Evolutionary conservation across 2,329 filamentous ascomycete genomes (phyloP).

Genomic region (Neonectria ditissima): DNA sequence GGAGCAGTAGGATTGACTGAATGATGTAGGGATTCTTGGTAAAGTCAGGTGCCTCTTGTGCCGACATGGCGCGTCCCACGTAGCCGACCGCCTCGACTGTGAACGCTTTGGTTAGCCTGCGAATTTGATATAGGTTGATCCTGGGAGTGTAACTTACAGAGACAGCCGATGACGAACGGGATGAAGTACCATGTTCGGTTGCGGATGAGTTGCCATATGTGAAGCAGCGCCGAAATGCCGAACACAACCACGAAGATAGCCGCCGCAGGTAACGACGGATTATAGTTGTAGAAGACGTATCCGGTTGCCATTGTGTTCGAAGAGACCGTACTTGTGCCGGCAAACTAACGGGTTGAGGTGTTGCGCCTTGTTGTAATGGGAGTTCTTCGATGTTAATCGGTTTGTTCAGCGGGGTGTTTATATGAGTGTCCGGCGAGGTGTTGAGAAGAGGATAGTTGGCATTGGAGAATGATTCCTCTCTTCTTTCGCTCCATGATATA

Average conservation of each 20-base stretch:
- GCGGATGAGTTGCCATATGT: slow-evolving; percentile 54
- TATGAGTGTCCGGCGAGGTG: not conserved
- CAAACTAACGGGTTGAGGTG: slow-evolving; percentile 1
- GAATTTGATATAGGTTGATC: not conserved
- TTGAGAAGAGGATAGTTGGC: not conserved
- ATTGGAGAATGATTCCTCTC: not conserved
- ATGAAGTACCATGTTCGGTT: slow-evolving; percentile 64
- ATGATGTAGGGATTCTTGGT: slow-evolving; percentile 53
- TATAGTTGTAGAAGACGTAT: slow-evolving; percentile 58
- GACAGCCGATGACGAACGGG: slow-evolving; percentile 63
- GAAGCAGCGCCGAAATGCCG: slow-evolving; percentile 51
- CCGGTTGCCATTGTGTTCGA: slow-evolving; percentile 32
- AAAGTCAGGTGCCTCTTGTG: slow-evolving; percentile 52
- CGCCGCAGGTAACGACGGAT: slow-evolving; percentile 58
- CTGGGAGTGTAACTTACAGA: slow-evolving; percentile 53
- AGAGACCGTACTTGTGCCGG: not conserved
- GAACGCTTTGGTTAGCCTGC: not conserved
- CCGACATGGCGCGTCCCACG: slow-evolving; percentile 61
- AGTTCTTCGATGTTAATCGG: not conserved
- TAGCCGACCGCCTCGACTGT: slow-evolving; percentile 53
- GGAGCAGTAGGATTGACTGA: slow-evolving; percentile 52
- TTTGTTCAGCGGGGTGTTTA: not conserved
- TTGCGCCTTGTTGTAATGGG: not conserved
- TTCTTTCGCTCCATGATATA: slow-evolving; percentile 10
- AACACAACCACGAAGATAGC: slow-evolving; percentile 57